Evolutionary conservation across 805 yeast species (phyloP), one percentile per base, ranked within the genome.

Genomic region (Saturnispora galanensis): DNA sequence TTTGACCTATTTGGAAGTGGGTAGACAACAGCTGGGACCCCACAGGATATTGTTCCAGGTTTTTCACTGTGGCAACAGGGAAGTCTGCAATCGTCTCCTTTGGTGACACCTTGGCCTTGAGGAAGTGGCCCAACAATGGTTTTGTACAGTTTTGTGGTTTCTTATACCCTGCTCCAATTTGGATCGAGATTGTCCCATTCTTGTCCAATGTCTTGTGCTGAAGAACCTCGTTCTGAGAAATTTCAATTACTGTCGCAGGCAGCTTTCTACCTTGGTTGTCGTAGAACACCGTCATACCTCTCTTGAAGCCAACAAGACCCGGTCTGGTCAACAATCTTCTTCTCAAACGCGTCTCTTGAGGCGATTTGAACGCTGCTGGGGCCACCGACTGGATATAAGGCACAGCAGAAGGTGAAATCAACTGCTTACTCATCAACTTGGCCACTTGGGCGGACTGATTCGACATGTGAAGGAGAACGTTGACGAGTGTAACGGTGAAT

Each of bases 221-320:
- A 13, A 82, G 65, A 13, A 93, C 97, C 67, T 93, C 97, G 50
- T 86, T 85, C 45, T 89, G 77, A 60, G 88, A 84, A 48, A 93
- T 74, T 59, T 88, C 94, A 35, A 93, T 68, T 8, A 93, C 84
- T 4, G 98, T 93, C 40, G 94, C 93, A 2, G 95, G 89, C 44
- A 72, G 63, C 50, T 79, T 79, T 43, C 68, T 70, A 26, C 96
- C 97, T 32, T 65, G 64, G 28, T 74, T 73, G 50, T 81, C 80
- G 57, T 74, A 90, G 74, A 78, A 84, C 12, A 93, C 78, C 41
- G 88, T 79, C 96, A 90, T 90, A 13, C 97, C 97, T 47, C 82
- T 70, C 60, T 93, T 93, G 51, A 78, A 68, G 1, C 94, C 95
- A 28, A 90, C 65, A 16, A 86, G 67, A 10, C 98, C 98, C 7